These are phyloP conservation scores for Trichoderma arundinaceum DNA, from an alignment of 2,329 filamentous ascomycete genomes.

Conservation along the genomic window DNA sequence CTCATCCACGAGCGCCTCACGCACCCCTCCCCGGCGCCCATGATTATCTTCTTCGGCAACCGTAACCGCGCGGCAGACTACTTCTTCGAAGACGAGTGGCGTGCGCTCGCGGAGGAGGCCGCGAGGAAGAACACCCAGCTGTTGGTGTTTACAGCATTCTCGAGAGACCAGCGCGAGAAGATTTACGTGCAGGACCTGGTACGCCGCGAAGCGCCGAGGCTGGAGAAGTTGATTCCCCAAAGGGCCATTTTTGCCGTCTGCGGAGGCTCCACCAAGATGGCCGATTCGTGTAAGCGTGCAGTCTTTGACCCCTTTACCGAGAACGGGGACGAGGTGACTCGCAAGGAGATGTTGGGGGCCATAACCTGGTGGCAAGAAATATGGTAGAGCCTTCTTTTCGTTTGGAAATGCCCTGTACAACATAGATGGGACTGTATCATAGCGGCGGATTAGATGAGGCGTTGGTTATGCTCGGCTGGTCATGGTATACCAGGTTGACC, in stretches of 20 bases:
- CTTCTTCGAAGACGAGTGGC: slow-evolving; percentile 83
- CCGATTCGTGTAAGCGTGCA: slow-evolving; percentile 58
- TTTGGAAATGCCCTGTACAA: not conserved
- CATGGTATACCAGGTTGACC: not conserved
- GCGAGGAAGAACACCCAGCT: slow-evolving; percentile 37
- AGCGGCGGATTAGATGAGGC: not conserved
- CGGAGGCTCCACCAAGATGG: slow-evolving; percentile 64
- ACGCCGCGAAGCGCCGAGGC: slow-evolving; percentile 47
- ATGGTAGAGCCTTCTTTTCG: slow-evolving; percentile 42
- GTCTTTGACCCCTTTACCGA: slow-evolving; percentile 56
- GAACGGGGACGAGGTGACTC: slow-evolving; percentile 46
- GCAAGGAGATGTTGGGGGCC: slow-evolving; percentile 46
- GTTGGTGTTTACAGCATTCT: slow-evolving; percentile 54
- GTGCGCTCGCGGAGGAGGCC: slow-evolving; percentile 34
- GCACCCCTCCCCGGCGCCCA: slow-evolving; percentile 43
- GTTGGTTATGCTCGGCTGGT: not conserved
- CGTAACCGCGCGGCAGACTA: slow-evolving; percentile 77
- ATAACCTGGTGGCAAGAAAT: slow-evolving; percentile 64
- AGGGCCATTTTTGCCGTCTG: slow-evolving; percentile 59
- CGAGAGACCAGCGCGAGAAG: slow-evolving; percentile 55
- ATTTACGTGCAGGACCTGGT: slow-evolving; percentile 63
- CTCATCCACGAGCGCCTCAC: slow-evolving; percentile 75
- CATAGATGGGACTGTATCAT: not conserved
- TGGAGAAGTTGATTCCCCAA: slow-evolving; percentile 45
- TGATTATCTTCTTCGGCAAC: slow-evolving; percentile 81